Evolutionary conservation across 768 basidiomycete species (phyloP).

Genomic region (Mycena venus): DNA sequence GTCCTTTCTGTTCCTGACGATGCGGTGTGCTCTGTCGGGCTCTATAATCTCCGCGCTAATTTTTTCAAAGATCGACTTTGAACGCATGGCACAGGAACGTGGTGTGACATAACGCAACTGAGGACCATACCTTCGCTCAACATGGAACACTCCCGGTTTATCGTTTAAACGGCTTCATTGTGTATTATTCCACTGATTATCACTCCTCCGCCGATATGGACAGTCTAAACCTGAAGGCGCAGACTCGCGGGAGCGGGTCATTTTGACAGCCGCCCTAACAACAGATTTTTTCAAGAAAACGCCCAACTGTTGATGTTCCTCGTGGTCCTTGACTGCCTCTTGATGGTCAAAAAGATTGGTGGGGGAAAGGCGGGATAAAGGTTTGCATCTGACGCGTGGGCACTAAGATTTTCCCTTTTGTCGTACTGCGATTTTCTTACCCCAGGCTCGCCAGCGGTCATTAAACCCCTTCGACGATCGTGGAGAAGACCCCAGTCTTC

Average conservation of each 20-base stretch:
- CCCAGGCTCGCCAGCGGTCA: background rate
- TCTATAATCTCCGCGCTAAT: background rate
- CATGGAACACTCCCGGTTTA: background rate
- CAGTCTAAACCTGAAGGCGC: background rate
- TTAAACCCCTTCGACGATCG: background rate
- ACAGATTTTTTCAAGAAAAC: background rate
- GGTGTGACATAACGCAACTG: background rate
- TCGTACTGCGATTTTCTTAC: background rate
- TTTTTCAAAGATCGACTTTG: constrained; percentile 3
- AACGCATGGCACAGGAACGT: background rate
- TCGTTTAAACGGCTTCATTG: background rate
- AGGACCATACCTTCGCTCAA: background rate
- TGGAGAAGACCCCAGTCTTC: too few species aligned
- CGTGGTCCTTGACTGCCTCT: background rate
- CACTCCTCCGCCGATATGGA: background rate
- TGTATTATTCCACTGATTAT: background rate
- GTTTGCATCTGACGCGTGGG: background rate
- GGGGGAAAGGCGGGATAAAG: background rate
- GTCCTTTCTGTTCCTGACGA: background rate
- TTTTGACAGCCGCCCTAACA: background rate
- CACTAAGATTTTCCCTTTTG: background rate
- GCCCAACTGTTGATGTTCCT: background rate
- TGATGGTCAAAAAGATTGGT: background rate
- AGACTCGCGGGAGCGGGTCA: background rate
- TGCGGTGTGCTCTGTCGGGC: background rate